Evolutionary conservation across 495 filamentous ascomycete genomes (phyloP).

Genomic region (Podospora sp.): DNA sequence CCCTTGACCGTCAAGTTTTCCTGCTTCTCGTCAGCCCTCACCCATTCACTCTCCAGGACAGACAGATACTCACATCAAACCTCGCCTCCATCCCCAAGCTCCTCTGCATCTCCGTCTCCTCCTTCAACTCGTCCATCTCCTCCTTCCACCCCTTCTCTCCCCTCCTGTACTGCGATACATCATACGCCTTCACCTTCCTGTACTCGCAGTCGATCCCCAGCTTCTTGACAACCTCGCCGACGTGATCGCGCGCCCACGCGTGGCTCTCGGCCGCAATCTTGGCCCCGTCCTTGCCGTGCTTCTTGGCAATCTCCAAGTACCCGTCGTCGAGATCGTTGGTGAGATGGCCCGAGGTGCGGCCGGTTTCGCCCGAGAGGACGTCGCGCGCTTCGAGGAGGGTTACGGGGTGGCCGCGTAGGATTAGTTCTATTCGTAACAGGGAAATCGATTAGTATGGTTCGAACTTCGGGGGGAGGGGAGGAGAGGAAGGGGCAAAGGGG

Average conservation of each 20-base stretch:
- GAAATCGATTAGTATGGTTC: too few species aligned
- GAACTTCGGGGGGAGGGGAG: too few species aligned
- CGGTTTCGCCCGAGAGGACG: slow-evolving; percentile 55
- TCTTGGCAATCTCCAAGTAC: slow-evolving; percentile 52
- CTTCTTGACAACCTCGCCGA: slow-evolving; percentile 50
- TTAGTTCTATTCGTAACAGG: too few species aligned
- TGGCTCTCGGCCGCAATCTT: slow-evolving; percentile 56
- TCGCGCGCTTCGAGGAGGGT: slow-evolving; percentile 59
- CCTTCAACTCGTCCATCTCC: slow-evolving; percentile 40
- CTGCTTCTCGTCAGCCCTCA: slow-evolving; percentile 11
- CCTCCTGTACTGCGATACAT: slow-evolving; percentile 41
- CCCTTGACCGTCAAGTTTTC: slow-evolving; percentile 44
- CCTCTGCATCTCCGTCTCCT: slow-evolving; percentile 47
- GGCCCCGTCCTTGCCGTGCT: slow-evolving; percentile 53
- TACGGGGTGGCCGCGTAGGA: slow-evolving; percentile 51
- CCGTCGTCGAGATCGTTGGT: slow-evolving; percentile 56
- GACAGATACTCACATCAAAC: slow-evolving; percentile 37
- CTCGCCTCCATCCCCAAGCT: slow-evolving; percentile 45
- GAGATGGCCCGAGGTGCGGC: slow-evolving; percentile 58
- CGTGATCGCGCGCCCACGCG: slow-evolving; percentile 53
- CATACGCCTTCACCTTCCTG: slow-evolving; percentile 48
- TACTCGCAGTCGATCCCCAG: slow-evolving; percentile 61
- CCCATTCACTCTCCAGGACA: neutral
- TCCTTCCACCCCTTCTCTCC: slow-evolving; percentile 42
- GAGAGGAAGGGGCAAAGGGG: too few species aligned